These are phyloP conservation scores for Neurospora sp. DNA, from an alignment of 495 filamentous ascomycete species.

Conservation along the genomic window DNA sequence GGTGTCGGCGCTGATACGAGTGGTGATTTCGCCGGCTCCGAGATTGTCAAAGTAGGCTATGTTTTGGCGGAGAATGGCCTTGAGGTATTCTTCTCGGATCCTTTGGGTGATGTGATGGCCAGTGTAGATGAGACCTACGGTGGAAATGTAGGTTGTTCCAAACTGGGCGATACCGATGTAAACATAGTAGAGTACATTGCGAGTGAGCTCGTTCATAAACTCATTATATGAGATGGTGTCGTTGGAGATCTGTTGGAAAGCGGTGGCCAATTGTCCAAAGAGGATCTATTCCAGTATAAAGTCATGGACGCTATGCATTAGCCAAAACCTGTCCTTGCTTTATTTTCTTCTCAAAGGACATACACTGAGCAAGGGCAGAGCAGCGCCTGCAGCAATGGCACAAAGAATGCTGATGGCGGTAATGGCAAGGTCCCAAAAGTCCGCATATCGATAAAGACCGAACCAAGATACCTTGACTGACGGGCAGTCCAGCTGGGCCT, in stretches of 20 bases:
- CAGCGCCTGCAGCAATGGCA: neutral
- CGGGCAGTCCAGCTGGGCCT: neutral
- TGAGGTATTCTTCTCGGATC: conserved; percentile 27
- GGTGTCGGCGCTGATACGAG: conserved; percentile 33
- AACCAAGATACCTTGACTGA: neutral
- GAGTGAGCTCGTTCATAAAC: neutral
- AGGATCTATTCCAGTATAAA: neutral
- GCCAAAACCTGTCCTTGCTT: neutral
- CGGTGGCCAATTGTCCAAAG: neutral
- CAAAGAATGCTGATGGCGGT: neutral
- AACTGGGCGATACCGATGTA: conserved; percentile 33
- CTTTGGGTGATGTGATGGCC: conserved; percentile 25
- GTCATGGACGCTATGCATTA: neutral
- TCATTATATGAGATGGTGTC: neutral
- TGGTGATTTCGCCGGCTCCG: conserved; percentile 22
- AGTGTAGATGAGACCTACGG: conserved; percentile 11
- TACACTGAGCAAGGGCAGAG: neutral
- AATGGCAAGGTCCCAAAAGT: neutral
- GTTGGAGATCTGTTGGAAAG: neutral
- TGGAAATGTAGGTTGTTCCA: conserved; percentile 24
- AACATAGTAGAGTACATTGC: neutral
- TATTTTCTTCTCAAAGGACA: neutral
- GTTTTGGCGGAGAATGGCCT: conserved; percentile 28
- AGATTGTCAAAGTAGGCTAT: conserved; percentile 31
- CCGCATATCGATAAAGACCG: neutral